Percentiles rank a stretch among this genome's conserved stretches.
phyloP scores from a whole-genome alignment of 257 asterid species.

The Verbena officinalis region DNA sequence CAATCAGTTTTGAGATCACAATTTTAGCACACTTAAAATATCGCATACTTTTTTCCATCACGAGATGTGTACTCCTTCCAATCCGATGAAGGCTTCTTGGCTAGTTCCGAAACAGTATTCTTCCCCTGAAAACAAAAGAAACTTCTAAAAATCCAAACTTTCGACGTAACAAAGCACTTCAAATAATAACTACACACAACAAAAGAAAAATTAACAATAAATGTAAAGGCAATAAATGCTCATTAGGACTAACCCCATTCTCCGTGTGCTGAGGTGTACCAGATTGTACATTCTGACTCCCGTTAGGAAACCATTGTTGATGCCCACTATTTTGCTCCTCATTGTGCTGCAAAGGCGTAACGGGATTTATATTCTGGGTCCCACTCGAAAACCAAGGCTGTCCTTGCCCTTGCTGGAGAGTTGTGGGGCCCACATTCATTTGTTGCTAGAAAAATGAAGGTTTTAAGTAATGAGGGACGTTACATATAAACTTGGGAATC shows the following conservation, averaged over 20 bases:
- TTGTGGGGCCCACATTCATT: slow-evolving; percentile 50
- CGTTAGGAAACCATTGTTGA: slow-evolving; percentile 40
- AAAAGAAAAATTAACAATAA: no score
- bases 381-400: slow-evolving; percentile 67
- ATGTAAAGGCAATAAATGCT: slow-evolving; percentile 29
- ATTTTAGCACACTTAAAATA: slow-evolving; percentile 10
- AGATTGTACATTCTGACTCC: slow-evolving; percentile 46
- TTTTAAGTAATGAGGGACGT: slow-evolving; percentile 14
- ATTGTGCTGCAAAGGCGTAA: slow-evolving; percentile 52
- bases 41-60: slow-evolving; percentile 68
- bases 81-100: slow-evolving; percentile 42
- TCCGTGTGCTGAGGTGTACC: slow-evolving; percentile 46
- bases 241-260: slow-evolving; percentile 48
- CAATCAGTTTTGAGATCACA: slow-evolving; percentile 11
- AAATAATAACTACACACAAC: not conserved
- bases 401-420: slow-evolving; percentile 58
- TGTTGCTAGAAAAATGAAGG: slow-evolving; percentile 40
- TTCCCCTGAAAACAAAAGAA: slow-evolving; percentile 51
- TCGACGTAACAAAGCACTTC: not conserved
- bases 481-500: slow-evolving; percentile 4
- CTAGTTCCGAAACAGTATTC: slow-evolving; percentile 33
- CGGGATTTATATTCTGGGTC: slow-evolving; percentile 46
- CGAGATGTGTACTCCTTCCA: slow-evolving; percentile 78
- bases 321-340: slow-evolving; percentile 41
- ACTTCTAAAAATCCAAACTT: not conserved